Evolutionary conservation across 768 basidiomycete species (phyloP).

Genomic region (Lactarius sp.): DNA sequence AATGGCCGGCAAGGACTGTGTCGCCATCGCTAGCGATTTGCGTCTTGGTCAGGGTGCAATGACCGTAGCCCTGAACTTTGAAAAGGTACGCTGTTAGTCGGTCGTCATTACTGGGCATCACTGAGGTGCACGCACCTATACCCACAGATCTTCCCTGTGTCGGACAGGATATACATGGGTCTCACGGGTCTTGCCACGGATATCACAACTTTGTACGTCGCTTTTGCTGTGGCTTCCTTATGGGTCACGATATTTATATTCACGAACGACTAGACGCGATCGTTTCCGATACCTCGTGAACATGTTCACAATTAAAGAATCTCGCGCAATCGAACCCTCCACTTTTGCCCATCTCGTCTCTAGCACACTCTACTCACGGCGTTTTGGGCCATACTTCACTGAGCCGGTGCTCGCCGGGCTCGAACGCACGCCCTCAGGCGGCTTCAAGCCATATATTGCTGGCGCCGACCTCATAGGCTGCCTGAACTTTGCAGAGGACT

Average conservation of each 20-base stretch:
- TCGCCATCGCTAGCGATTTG: constrained; percentile 95
- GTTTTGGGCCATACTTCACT: constrained; percentile 95
- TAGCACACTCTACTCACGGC: constrained; percentile 90
- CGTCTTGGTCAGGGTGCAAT: constrained; percentile 85
- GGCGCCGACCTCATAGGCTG: constrained; percentile 93
- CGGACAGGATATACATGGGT: constrained; percentile 88
- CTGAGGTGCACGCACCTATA: constrained; percentile 23
- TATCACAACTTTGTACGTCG: constrained; percentile 78
- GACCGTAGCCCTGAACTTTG: constrained; percentile 86
- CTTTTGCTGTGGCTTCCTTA: too few relatives aligned
- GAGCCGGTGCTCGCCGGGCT: constrained; percentile 96
- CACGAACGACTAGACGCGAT: constrained; percentile 56
- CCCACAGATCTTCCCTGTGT: constrained; percentile 84
- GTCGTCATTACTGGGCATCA: neutral
- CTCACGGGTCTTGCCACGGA: constrained; percentile 92
- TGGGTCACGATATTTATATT: neutral
- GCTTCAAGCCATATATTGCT: constrained; percentile 87
- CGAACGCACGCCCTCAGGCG: constrained; percentile 64
- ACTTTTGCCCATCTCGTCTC: constrained; percentile 95
- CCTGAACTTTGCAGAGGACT: constrained; percentile 92
- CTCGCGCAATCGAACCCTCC: constrained; percentile 92
- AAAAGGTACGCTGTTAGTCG: constrained; percentile 58
- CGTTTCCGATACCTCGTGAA: constrained; percentile 91
- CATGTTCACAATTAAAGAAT: constrained; percentile 99
- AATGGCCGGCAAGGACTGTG: constrained; percentile 99